phyloP scores from a whole-genome alignment of 2,329 filamentous ascomycete species.

The Capronia coronata region DNA sequence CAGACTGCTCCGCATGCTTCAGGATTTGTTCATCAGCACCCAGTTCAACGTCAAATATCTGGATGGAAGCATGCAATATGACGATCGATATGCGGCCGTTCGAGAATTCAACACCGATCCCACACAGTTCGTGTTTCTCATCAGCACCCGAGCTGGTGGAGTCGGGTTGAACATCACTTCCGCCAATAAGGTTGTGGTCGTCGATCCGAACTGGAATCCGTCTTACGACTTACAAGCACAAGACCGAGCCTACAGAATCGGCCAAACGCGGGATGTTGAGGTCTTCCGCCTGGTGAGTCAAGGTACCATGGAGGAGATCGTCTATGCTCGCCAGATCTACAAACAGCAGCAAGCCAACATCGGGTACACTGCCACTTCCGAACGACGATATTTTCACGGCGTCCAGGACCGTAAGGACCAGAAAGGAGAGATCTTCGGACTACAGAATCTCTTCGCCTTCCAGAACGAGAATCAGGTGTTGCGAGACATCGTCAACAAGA shows the following conservation, averaged over 20 bases:
- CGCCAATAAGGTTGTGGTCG: constrained; percentile 94
- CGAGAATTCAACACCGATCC: constrained; percentile 88
- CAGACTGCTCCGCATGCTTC: constrained; percentile 72
- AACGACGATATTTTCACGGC: constrained; percentile 90
- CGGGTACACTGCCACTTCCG: constrained; percentile 84
- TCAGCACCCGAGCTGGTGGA: constrained; percentile 87
- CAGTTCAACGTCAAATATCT: constrained; percentile 87
- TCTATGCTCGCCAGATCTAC: constrained; percentile 95
- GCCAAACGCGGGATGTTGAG: constrained; percentile 86
- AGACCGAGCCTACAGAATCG: constrained; percentile 92
- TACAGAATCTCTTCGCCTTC: constrained; percentile 79
- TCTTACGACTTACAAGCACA: constrained; percentile 92
- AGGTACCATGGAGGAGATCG: constrained; percentile 93
- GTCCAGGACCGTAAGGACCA: constrained; percentile 76
- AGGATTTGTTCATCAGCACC: constrained; percentile 78
- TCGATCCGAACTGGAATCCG: constrained; percentile 97
- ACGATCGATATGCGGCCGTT: constrained; percentile 73
- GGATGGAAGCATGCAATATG: constrained; percentile 75
- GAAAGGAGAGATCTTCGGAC: constrained; percentile 89
- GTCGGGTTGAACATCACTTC: constrained; percentile 94
- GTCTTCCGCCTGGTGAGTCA: constrained; percentile 86
- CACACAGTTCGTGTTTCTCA: constrained; percentile 86
- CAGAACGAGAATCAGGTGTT: constrained; percentile 67
- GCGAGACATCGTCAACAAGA: constrained; percentile 96
- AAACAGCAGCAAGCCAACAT: constrained; percentile 99